phyloP scores from a whole-genome alignment of 1,284 basidiomycete genomes.

The Apiotrichum veenhuisii region DNA sequence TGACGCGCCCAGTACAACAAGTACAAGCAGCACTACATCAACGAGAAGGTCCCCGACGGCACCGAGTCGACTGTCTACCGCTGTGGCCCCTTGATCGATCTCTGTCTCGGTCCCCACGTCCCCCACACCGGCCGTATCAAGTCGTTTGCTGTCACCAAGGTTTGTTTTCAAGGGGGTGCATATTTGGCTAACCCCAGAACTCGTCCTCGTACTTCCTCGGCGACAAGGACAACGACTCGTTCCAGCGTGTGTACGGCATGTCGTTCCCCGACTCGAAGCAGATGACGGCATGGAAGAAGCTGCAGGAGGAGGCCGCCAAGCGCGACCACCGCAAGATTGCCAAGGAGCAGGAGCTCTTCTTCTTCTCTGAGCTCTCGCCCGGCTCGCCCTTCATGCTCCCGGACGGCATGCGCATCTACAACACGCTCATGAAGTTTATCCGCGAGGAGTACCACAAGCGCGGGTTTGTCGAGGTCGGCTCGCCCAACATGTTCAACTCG shows the following conservation, averaged over 20 bases:
- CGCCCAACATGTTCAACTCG: conserved; percentile 95
- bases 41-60: conserved; percentile 93
- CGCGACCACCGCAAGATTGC: conserved; percentile 96
- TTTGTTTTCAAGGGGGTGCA: conserved; percentile 36
- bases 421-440: conserved; percentile 85
- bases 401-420: conserved; percentile 96
- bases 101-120: conserved; percentile 95
- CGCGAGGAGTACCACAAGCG: conserved; percentile 61
- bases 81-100: conserved; percentile 97
- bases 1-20: conserved; percentile 81
- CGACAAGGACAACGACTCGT: conserved; percentile 86
- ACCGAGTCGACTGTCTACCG: conserved; percentile 97
- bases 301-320: conserved; percentile 93
- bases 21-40: conserved; percentile 96
- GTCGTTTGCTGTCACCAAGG: conserved; percentile 91
- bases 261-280: conserved; percentile 99
- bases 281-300: conserved; percentile 90
- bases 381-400: conserved; percentile 97
- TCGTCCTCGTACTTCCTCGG: conserved; percentile 99
- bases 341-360: conserved; percentile 96
- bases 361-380: conserved; percentile 95
- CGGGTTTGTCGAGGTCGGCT: conserved; percentile 68
- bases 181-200: conserved; percentile 60
- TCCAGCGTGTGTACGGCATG: conserved; percentile 97
- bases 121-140: conserved; percentile 98